Percentiles rank a stretch among this genome's conserved stretches.
Conservation (phyloP, 179 eudicot species). For the Beta macrorhiza region DNA sequence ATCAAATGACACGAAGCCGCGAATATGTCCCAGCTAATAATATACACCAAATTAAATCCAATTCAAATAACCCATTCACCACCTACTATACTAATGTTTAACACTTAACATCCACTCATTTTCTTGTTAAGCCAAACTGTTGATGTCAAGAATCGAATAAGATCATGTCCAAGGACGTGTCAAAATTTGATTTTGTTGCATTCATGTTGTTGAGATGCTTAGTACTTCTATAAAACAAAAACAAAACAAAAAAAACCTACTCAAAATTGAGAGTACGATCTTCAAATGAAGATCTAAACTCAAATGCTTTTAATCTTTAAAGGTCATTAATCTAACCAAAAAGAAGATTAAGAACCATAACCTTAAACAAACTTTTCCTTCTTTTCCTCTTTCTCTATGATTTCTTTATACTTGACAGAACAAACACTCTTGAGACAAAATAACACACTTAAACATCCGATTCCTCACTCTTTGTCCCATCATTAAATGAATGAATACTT, state of each 20-base stretch:
- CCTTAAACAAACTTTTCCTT: constrained; percentile 7
- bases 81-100: not conserved
- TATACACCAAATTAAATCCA: too few relatives aligned
- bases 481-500: not conserved
- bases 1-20: too few relatives aligned
- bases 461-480: constrained; percentile 15
- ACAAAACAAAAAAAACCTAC: too few relatives aligned
- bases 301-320: not conserved
- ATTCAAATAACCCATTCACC: not conserved
- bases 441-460: not conserved
- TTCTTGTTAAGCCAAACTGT: not conserved
- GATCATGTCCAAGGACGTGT: not conserved
- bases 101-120: not conserved
- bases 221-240: too few relatives aligned
- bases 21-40: too few relatives aligned
- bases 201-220: not conserved
- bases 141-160: not conserved
- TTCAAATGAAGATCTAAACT: not conserved
- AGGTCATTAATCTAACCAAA: constrained; percentile 1
- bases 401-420: constrained; percentile 6
- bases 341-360: not conserved
- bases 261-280: constrained; percentile 7
- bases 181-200: not conserved
- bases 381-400: not conserved
- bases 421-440: not conserved